phyloP scores from a whole-genome alignment of 495 filamentous ascomycete genomes.

The Ramalina peruviana region DNA sequence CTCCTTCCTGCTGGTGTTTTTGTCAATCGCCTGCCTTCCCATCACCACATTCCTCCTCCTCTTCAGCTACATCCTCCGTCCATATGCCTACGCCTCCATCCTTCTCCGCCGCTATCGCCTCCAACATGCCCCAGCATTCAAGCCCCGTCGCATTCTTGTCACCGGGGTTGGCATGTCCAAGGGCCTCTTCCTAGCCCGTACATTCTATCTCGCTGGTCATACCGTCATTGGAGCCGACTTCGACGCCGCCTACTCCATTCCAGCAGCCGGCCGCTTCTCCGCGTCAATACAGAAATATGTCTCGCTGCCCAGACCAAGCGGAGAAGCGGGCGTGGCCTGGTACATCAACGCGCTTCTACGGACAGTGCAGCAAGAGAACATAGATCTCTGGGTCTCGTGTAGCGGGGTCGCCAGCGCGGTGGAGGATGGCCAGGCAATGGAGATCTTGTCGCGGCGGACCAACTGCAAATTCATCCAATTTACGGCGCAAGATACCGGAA shows the following conservation, averaged over 20 bases:
- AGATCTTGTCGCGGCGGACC: conserved; percentile 42
- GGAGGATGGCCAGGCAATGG: conserved; percentile 51
- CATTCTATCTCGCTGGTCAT: conserved; percentile 52
- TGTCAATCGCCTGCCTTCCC: conserved; percentile 41
- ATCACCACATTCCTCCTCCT: conserved; percentile 36
- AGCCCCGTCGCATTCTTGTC: conserved; percentile 49
- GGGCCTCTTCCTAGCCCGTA: conserved; percentile 50
- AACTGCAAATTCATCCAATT: conserved; percentile 48
- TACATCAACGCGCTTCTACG: conserved; percentile 38
- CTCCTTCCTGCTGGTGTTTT: conserved; percentile 32
- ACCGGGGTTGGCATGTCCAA: conserved; percentile 59
- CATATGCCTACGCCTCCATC: conserved; percentile 13
- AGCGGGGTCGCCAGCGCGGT: conserved; percentile 44
- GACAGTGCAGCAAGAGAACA: conserved; percentile 44
- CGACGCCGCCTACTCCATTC: conserved; percentile 30
- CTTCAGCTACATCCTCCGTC: conserved; percentile 20
- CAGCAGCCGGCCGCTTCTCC: conserved; percentile 30
- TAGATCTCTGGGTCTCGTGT: conserved; percentile 63
- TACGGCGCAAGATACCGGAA: conserved; percentile 30
- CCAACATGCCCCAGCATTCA: conserved; percentile 27
- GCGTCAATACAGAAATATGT: conserved; percentile 37
- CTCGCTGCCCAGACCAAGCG: conserved; percentile 28
- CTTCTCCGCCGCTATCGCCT: conserved; percentile 15
- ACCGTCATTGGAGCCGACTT: conserved; percentile 62
- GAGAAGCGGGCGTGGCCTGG: conserved; percentile 16